phyloP scores from a whole-genome alignment of 768 basidiomycete species.

The Russula sp. region DNA sequence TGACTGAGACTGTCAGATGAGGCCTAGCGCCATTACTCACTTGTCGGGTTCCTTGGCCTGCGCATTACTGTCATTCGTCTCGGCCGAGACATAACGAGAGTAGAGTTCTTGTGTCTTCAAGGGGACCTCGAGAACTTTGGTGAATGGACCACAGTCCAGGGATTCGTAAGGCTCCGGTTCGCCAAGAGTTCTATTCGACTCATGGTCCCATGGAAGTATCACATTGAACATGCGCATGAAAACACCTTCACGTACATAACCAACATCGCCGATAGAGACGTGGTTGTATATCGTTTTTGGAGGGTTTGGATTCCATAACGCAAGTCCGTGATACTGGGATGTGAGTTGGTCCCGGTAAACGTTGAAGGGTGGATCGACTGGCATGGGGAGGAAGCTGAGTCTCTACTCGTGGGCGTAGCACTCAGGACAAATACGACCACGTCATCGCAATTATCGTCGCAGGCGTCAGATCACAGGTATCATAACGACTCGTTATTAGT shows the following conservation, averaged over 20 bases:
- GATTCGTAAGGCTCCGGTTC: not conserved
- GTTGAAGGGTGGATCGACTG: conserved; percentile 4
- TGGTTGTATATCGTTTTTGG: conserved; percentile 9
- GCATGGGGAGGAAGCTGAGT: not conserved
- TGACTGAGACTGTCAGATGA: not conserved
- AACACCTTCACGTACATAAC: conserved; percentile 23
- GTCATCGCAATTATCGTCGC: too few relatives aligned
- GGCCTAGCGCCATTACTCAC: not conserved
- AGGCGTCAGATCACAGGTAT: not conserved
- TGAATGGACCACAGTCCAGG: not conserved
- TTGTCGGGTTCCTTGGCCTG: not conserved
- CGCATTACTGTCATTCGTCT: not conserved
- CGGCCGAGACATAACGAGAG: not conserved
- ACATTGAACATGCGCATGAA: conserved; percentile 30
- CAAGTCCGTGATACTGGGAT: conserved; percentile 10
- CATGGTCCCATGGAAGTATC: conserved; percentile 1
- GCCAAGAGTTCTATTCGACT: not conserved
- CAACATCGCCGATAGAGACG: conserved; percentile 30
- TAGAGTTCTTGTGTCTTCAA: not conserved
- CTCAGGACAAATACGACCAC: too few relatives aligned
- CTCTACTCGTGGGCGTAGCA: too few relatives aligned
- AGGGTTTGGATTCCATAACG: conserved; percentile 29
- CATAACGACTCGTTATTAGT: not conserved
- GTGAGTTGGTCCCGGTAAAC: conserved; percentile 22
- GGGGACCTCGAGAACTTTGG: not conserved